Conservation (phyloP, 2,329 filamentous ascomycete genomes). For the Apiospora rasikravindrae region DNA sequence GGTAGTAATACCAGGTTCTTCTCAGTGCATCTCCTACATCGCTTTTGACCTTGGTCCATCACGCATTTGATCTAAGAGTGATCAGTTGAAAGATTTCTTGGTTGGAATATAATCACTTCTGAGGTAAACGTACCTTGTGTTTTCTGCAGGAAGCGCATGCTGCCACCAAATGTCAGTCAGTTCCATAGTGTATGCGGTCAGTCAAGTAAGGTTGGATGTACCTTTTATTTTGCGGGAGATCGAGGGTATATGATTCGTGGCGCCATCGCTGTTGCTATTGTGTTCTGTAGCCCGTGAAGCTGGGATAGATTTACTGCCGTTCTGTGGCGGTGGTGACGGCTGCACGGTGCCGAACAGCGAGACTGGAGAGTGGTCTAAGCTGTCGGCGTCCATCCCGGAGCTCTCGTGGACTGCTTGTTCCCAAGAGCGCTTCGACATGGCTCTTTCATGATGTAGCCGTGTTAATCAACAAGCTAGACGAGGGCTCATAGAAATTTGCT, state of each 20-base stretch:
- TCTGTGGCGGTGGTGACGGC: background rate
- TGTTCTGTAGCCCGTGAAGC: background rate
- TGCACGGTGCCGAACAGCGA: background rate
- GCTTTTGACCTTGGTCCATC: conserved; percentile 44
- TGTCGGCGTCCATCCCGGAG: background rate
- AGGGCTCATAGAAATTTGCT: background rate
- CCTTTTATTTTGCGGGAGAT: conserved; percentile 27
- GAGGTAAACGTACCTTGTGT: conserved; percentile 45
- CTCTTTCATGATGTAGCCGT: background rate
- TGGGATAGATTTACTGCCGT: background rate
- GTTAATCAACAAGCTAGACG: background rate
- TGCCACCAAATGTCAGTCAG: background rate
- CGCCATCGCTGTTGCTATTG: conserved; percentile 9
- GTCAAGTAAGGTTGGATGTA: background rate
- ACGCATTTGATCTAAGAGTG: conserved; percentile 45
- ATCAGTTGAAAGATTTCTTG: background rate
- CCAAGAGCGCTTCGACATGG: conserved; percentile 26
- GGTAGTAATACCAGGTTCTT: conserved; percentile 34
- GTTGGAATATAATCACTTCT: background rate
- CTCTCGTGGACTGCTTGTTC: conserved; percentile 19
- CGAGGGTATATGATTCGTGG: conserved; percentile 21
- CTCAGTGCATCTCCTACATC: conserved; percentile 45
- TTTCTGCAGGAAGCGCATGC: conserved; percentile 48
- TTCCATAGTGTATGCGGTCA: background rate
- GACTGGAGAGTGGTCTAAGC: background rate